Conservation (phyloP, 495 filamentous ascomycete genomes). For the Alectoria sarmentosa region DNA sequence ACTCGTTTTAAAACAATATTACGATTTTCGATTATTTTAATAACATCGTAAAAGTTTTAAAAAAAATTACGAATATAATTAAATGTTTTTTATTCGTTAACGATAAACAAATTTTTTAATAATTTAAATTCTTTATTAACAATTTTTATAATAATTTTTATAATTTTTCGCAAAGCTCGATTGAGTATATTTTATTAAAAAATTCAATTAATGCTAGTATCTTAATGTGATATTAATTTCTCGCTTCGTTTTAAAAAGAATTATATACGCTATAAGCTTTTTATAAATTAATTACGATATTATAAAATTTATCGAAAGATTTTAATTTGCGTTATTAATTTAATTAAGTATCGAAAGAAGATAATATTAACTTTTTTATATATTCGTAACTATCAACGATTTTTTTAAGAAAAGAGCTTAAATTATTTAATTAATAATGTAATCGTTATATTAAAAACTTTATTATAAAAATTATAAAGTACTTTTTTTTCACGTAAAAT, state of each 20-base stretch:
- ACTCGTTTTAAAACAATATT: too few species aligned
- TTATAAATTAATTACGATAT: neutral
- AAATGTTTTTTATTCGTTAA: neutral
- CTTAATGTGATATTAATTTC: too few species aligned
- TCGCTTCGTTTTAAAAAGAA: too few species aligned
- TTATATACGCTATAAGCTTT: neutral
- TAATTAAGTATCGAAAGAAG: neutral
- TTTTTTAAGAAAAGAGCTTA: too few species aligned
- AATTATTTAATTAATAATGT: neutral
- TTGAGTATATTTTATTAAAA: too few species aligned
- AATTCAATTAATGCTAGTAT: neutral
- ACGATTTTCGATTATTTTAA: too few species aligned
- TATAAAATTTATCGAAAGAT: neutral
- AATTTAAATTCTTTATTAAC: too few species aligned
- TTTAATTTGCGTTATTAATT: neutral
- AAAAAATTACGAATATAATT: neutral
- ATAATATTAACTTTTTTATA: too few species aligned
- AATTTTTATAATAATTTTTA: neutral
- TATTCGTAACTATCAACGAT: too few species aligned
- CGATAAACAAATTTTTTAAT: neutral
- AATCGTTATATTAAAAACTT: neutral
- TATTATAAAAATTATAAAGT: neutral
- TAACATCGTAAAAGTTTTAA: too few species aligned
- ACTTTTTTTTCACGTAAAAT: too few species aligned
- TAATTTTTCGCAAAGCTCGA: too few species aligned